A percentile compares a stretch with the other conserved stretches of the same genome.
phyloP scores from a whole-genome alignment of 2,329 filamentous ascomycete genomes.

The Hypoxylon sp. region DNA sequence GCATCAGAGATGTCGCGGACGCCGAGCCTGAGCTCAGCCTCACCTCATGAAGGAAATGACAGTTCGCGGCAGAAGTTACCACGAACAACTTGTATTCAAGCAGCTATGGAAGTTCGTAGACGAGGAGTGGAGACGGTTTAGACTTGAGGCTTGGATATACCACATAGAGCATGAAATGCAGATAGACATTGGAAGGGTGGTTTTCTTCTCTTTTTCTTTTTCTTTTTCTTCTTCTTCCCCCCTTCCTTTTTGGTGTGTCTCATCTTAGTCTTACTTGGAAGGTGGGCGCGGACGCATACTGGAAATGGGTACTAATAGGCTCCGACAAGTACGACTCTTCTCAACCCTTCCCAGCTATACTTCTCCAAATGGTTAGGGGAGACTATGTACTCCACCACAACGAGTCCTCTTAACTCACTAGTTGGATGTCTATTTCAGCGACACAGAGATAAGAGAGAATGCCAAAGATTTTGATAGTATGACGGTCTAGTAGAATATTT shows the following conservation, averaged over 20 bases:
- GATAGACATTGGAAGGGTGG: constrained; percentile 37
- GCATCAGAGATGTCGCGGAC: constrained; percentile 66
- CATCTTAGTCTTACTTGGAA: not conserved
- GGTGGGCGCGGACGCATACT: constrained; percentile 25
- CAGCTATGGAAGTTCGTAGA: constrained; percentile 58
- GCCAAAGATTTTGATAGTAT: constrained; percentile 11
- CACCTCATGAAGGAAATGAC: constrained; percentile 50
- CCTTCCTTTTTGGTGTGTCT: not conserved
- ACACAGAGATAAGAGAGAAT: constrained; percentile 1
- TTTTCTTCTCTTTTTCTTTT: constrained; percentile 12
- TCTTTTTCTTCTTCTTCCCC: not conserved
- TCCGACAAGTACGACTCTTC: constrained; percentile 11
- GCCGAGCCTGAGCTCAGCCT: constrained; percentile 59
- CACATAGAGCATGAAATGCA: constrained; percentile 38
- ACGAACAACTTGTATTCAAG: constrained; percentile 57
- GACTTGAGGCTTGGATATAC: constrained; percentile 45
- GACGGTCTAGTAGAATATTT: constrained; percentile 11
- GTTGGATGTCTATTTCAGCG: not conserved
- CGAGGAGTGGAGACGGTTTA: constrained; percentile 57
- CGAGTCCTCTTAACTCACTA: not conserved
- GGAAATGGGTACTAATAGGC: constrained; percentile 17
- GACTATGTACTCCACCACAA: constrained; percentile 4
- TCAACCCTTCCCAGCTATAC: not conserved
- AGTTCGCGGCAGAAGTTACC: constrained; percentile 55
- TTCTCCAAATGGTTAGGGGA: constrained; percentile 3